phyloP scores from a whole-genome alignment of 441 rosid genomes.

The Manihot esculenta region DNA sequence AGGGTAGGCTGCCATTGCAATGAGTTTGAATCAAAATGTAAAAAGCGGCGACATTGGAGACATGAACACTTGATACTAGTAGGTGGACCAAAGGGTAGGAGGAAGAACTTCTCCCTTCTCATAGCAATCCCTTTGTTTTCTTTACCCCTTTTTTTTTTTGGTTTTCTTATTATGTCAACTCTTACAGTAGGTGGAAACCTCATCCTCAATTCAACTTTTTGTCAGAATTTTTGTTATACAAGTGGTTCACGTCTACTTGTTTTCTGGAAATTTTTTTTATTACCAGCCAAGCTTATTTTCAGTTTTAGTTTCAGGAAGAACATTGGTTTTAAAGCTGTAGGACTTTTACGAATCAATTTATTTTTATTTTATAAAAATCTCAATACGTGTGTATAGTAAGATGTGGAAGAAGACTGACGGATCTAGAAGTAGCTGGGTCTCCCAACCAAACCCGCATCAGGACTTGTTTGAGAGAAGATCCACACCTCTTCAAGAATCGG shows the following conservation, averaged over 20 bases:
- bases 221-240: slow-evolving; percentile 24
- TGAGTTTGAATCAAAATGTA: slow-evolving; percentile 56
- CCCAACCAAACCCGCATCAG: too few species aligned
- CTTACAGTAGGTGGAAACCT: slow-evolving; percentile 19
- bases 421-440: too few species aligned
- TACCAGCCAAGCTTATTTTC: background rate
- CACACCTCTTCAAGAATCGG: too few species aligned
- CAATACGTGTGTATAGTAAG: too few species aligned
- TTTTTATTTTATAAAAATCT: too few species aligned
- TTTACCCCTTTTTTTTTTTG: slow-evolving; percentile 19
- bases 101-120: slow-evolving; percentile 30
- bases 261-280: too few species aligned
- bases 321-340: too few species aligned
- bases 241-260: background rate
- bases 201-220: slow-evolving; percentile 8
- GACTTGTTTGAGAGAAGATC: too few species aligned
- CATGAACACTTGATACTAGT: slow-evolving; percentile 26
- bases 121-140: slow-evolving; percentile 27
- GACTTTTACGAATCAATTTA: too few species aligned
- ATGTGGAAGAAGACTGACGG: too few species aligned
- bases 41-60: slow-evolving; percentile 40
- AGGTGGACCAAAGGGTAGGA: slow-evolving; percentile 22
- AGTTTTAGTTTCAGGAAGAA: too few species aligned
- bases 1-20: slow-evolving; percentile 39
- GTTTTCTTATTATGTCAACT: slow-evolving; percentile 21